Percentiles rank a stretch among this genome's conserved stretches.
Evolutionary conservation across 1,139 yeast genomes (phyloP).

Genomic region (Yamadazyma siamensis): DNA sequence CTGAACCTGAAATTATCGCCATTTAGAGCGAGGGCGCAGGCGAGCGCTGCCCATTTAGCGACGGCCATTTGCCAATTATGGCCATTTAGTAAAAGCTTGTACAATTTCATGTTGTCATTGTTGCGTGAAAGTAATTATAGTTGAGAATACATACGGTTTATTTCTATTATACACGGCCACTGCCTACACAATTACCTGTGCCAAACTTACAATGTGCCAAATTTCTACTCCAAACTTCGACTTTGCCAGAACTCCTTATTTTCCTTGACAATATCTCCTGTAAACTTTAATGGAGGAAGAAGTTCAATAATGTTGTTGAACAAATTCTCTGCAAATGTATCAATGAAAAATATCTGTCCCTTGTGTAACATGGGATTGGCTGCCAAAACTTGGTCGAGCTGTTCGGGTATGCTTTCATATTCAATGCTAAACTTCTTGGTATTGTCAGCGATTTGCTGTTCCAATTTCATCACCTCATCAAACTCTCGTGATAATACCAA

Average conservation of each 20-base stretch:
- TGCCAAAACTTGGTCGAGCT: slow-evolving; percentile 36
- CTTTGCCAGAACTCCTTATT: slow-evolving; percentile 45
- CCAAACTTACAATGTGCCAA: too few species aligned
- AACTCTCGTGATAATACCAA: slow-evolving; percentile 72
- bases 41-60: too few species aligned
- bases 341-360: slow-evolving; percentile 84
- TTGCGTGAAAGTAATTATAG: too few species aligned
- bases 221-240: too few species aligned
- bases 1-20: too few species aligned
- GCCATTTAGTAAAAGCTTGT: too few species aligned
- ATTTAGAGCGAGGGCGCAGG: too few species aligned
- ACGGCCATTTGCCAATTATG: too few species aligned
- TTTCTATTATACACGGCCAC: too few species aligned
- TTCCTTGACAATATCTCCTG: slow-evolving; percentile 44
- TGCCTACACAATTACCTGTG: too few species aligned
- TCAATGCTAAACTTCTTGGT: slow-evolving; percentile 17
- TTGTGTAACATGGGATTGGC: slow-evolving; percentile 52
- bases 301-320: slow-evolving; percentile 60
- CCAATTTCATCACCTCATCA: slow-evolving; percentile 60
- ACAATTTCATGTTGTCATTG: too few species aligned
- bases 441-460: slow-evolving; percentile 30
- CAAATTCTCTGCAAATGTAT: slow-evolving; percentile 74
- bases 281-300: slow-evolving; percentile 54
- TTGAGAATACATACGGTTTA: too few species aligned
- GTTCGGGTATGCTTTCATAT: slow-evolving; percentile 28